phyloP scores from a whole-genome alignment of 306 rosid species.

The Citrullus amarus region DNA sequence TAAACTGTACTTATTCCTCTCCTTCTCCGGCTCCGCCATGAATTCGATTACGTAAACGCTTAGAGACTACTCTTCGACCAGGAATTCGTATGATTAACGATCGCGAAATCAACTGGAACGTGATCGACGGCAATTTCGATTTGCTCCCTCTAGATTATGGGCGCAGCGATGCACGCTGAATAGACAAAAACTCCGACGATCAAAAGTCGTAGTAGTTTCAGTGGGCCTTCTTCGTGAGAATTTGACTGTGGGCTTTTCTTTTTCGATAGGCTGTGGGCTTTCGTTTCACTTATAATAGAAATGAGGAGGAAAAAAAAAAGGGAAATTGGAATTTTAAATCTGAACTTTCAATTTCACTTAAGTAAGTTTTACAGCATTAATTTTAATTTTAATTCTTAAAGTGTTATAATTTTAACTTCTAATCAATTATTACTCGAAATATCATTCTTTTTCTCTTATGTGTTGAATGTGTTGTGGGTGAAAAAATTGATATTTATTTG shows the following conservation, averaged over 20 bases:
- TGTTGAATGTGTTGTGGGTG: no score
- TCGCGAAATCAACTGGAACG: neutral
- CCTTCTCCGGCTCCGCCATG: constrained; percentile 15
- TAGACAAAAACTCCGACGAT: neutral
- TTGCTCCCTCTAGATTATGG: neutral
- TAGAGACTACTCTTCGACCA: neutral
- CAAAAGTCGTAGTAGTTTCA: neutral
- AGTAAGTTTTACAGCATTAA: no score
- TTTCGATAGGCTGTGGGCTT: neutral
- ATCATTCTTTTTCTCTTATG: no score
- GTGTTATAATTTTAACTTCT: no score
- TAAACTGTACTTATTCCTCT: constrained; percentile 65
- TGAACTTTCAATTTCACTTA: no score
- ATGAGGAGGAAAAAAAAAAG: no score
- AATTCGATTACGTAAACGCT: neutral
- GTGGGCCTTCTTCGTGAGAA: neutral
- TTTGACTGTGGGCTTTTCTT: neutral
- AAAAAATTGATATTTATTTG: no score
- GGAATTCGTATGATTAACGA: neutral
- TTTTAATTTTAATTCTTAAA: no score
- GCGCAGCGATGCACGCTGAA: neutral
- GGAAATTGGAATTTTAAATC: no score
- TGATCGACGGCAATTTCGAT: neutral
- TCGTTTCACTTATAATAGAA: no score
- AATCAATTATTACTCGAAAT: no score